Conservation (phyloP, 2,329 filamentous ascomycete species). For the Paecilomyces sp. region DNA sequence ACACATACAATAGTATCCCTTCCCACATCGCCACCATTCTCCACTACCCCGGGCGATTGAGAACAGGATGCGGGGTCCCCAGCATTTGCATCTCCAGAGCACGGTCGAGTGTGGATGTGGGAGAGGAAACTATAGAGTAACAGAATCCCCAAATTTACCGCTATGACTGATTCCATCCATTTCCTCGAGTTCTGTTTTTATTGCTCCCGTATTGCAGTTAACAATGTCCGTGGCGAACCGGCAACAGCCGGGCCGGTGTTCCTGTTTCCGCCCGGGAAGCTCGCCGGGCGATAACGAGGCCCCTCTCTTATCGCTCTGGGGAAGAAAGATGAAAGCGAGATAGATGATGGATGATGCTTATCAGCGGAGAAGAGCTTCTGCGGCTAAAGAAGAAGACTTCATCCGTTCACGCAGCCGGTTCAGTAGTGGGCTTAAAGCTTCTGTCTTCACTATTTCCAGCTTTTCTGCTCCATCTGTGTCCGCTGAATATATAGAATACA, state of each 20-base stretch:
- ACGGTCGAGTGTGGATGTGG: not conserved
- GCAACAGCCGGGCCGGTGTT: not conserved
- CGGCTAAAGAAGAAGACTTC: not conserved
- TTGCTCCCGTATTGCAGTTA: not conserved
- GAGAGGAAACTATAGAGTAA: not conserved
- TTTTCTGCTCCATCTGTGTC: not conserved
- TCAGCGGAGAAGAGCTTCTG: not conserved
- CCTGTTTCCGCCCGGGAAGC: not conserved
- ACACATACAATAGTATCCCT: too few species aligned
- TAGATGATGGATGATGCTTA: not conserved
- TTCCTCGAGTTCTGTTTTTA: not conserved
- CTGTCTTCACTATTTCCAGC: not conserved
- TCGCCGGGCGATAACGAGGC: not conserved
- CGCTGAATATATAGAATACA: not conserved
- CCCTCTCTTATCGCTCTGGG: not conserved
- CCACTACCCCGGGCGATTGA: not conserved
- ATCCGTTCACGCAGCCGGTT: not conserved
- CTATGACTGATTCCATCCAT: not conserved
- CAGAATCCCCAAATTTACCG: not conserved
- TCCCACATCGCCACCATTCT: not conserved
- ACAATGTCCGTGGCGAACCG: not conserved
- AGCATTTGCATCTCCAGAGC: not conserved
- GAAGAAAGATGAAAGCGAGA: not conserved
- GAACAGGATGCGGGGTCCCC: not conserved
- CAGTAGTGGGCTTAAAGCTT: not conserved